Conservation (phyloP, 1,284 basidiomycete genomes). For the Apiotrichum gamsii region DNA sequence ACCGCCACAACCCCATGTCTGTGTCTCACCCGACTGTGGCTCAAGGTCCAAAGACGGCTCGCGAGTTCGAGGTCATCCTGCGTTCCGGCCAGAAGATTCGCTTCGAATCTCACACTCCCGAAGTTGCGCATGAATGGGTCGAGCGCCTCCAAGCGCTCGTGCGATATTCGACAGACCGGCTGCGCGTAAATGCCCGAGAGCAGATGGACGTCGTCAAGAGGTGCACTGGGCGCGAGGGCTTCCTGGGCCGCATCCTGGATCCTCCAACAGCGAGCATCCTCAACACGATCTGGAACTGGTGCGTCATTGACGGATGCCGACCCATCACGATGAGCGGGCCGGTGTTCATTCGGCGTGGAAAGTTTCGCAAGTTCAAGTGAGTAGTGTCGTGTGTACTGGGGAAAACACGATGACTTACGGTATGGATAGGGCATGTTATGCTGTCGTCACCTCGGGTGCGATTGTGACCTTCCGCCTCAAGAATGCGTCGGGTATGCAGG, state of each 20-base stretch:
- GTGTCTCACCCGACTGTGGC: background rate
- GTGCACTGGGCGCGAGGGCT: background rate
- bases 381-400: slow-evolving; percentile 7
- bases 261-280: slow-evolving; percentile 1
- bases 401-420: no score
- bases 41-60: slow-evolving; percentile 9
- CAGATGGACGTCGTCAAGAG: slow-evolving; percentile 36
- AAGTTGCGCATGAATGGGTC: slow-evolving; percentile 41
- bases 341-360: slow-evolving; percentile 35
- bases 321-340: slow-evolving; percentile 33
- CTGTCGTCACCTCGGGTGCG: slow-evolving; percentile 32
- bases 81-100: slow-evolving; percentile 1
- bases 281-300: slow-evolving; percentile 44
- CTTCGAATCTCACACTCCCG: slow-evolving; percentile 24
- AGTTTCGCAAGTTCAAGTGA: slow-evolving; percentile 38
- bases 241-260: background rate
- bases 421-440: slow-evolving; percentile 15
- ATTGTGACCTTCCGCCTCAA: slow-evolving; percentile 38
- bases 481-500: slow-evolving; percentile 22
- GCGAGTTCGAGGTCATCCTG: slow-evolving; percentile 30
- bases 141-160: slow-evolving; percentile 25
- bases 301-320: slow-evolving; percentile 40
- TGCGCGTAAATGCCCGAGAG: slow-evolving; percentile 40
- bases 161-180: slow-evolving; percentile 36
- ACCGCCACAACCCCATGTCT: background rate